Percentiles rank a stretch among this genome's conserved stretches.
Evolutionary conservation across 208 protist genomes (phyloP).

Genomic region (Leishmania guyanensis): DNA sequence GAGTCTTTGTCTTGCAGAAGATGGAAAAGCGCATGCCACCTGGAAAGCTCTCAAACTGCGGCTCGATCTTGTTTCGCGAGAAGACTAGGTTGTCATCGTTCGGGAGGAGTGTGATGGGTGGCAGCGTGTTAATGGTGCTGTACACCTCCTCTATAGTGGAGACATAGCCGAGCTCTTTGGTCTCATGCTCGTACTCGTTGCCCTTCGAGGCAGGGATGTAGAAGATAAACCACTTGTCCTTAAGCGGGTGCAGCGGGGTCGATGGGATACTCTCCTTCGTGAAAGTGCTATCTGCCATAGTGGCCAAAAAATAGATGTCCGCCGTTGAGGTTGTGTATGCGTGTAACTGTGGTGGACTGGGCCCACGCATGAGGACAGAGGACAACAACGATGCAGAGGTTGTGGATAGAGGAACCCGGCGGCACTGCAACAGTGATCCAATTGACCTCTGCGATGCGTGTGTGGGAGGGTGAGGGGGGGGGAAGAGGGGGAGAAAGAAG

Average conservation of each 20-base stretch:
- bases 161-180: slow-evolving; percentile 75
- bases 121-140: slow-evolving; percentile 75
- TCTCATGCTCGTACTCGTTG: slow-evolving; percentile 49
- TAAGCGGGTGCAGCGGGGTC: slow-evolving; percentile 59
- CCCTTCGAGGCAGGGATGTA: slow-evolving; percentile 66
- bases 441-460: not conserved
- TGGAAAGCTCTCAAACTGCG: slow-evolving; percentile 82
- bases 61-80: slow-evolving; percentile 68
- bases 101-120: slow-evolving; percentile 60
- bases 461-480: not conserved
- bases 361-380: not conserved
- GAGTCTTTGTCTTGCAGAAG: slow-evolving; percentile 72
- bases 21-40: slow-evolving; percentile 64
- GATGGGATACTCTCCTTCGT: slow-evolving; percentile 6
- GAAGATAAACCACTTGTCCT: slow-evolving; percentile 83
- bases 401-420: not conserved
- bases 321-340: not conserved
- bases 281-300: slow-evolving; percentile 24
- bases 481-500: no score
- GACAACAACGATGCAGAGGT: not conserved
- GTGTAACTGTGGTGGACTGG: not conserved
- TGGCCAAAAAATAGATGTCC: not conserved
- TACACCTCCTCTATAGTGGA: slow-evolving; percentile 74
- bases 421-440: not conserved
- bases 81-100: slow-evolving; percentile 77